Evolutionary conservation across 1,139 yeast species (phyloP), one percentile per base, ranked within the genome.

Genomic region (Arxiozyma heterogenica): DNA sequence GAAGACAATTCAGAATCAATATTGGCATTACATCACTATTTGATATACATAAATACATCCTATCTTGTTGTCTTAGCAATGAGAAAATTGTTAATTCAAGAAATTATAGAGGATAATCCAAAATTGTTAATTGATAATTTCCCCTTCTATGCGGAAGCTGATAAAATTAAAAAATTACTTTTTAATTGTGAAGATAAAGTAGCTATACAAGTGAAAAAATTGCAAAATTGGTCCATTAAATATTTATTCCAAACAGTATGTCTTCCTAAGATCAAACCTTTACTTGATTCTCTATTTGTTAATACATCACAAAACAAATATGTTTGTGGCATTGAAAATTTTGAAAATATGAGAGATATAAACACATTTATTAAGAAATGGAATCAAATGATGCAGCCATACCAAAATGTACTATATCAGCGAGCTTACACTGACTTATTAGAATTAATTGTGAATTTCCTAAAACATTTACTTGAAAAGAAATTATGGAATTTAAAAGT

Each of bases 401-500:
- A 84, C 64, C 74, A 76, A 53, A 82, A 80, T 54, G 78, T 76
- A 60, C 50, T 85, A 71, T 70, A 90, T 64, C 74, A 79, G 53
- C 70, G 71, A 55, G 71, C 78, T 57, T 75, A 77, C 72, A 72
- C 71, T 41, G 77, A 75, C 51, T 71, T 88, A 44, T 70, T 87
- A 44, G 68, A 77, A 18, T 65, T 75, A 17, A 71, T 82, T 4
- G 82, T 85, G 1, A 78, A 76, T 76, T 43, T 62, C 73, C 21
- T 68, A 75, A 65, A 70, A 82, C 63, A 77, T 58, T 65, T 83
- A 45, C 64, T 88, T 5, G 96, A 91, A 63, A 77, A 79, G 60
- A 83, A 83, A 62, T 73, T 93, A 45, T 79, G 90, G 80, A 61
- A 75, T 4, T 74, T 87, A 47, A 81, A 82, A 53, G 82, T 89